Percentiles rank a stretch among this genome's conserved stretches.
phyloP scores from a whole-genome alignment of 331 rosid species.

The Quercus tomentella region DNA sequence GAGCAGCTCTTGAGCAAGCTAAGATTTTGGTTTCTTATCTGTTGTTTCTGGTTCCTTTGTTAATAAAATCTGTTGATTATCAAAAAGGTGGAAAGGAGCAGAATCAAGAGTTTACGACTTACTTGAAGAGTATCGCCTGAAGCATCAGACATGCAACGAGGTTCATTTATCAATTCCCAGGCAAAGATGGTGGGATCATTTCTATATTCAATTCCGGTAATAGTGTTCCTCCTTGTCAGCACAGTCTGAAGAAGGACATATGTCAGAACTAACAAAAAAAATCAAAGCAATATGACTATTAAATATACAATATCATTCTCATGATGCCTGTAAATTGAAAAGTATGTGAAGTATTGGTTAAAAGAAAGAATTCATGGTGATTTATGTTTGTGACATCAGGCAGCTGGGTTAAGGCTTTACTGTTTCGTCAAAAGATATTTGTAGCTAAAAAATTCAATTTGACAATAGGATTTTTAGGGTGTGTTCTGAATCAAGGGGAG shows the following conservation, averaged over 20 bases:
- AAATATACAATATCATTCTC: background rate
- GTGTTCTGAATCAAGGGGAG: background rate
- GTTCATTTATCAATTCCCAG: conserved; percentile 98
- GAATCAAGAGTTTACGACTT: conserved; percentile 31
- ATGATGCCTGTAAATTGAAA: background rate
- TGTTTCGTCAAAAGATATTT: no score
- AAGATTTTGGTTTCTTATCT: no score
- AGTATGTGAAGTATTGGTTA: background rate
- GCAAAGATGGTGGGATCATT: conserved; percentile 91
- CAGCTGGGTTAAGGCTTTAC: no score
- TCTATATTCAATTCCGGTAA: conserved; percentile 81
- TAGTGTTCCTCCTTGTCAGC: conserved; percentile 78
- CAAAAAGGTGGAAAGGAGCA: background rate
- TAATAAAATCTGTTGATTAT: no score
- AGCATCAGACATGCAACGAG: conserved; percentile 91
- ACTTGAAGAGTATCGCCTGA: conserved; percentile 98
- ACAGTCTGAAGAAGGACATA: conserved; percentile 49
- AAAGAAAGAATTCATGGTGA: background rate
- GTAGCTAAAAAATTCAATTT: no score
- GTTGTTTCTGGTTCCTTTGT: no score
- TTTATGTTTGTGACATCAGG: background rate
- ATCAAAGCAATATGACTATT: background rate
- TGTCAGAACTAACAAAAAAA: background rate
- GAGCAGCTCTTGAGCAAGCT: background rate
- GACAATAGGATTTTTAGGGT: background rate